Conservation (phyloP, 176 grass and related monocot species). For the Chloris gayana region DNA sequence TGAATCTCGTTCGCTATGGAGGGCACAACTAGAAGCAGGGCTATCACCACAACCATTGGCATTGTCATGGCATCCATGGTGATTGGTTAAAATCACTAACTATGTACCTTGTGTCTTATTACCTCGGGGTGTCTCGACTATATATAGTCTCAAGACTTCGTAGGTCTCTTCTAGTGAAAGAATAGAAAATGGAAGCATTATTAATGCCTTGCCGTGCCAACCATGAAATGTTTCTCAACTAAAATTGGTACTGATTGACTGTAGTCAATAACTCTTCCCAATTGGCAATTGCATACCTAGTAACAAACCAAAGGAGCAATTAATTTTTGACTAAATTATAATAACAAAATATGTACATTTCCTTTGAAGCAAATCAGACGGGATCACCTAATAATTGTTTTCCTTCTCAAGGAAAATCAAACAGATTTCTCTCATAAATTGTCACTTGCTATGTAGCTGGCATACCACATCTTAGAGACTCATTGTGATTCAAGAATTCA, state of each 20-base stretch:
- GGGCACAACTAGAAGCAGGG: not conserved
- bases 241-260: not conserved
- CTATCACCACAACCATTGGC: not conserved
- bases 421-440: not conserved
- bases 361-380: too few relatives aligned
- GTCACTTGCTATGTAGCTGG: too few relatives aligned
- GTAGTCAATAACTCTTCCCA: not conserved
- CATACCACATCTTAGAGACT: too few relatives aligned
- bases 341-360: too few relatives aligned
- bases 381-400: not conserved
- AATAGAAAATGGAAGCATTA: too few relatives aligned
- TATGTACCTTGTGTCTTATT: not conserved
- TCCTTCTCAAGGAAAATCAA: not conserved
- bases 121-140: not conserved
- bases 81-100: not conserved
- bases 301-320: not conserved
- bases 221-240: too few relatives aligned
- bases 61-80: slow-evolving; percentile 22
- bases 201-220: too few relatives aligned
- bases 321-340: not conserved
- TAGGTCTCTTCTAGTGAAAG: not conserved
- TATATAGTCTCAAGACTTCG: not conserved
- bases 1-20: not conserved
- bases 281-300: not conserved
- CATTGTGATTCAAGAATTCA: too few relatives aligned